These are phyloP conservation scores for Leccinum variicolor DNA, from an alignment of 768 basidiomycete species.

Conservation along the genomic window DNA sequence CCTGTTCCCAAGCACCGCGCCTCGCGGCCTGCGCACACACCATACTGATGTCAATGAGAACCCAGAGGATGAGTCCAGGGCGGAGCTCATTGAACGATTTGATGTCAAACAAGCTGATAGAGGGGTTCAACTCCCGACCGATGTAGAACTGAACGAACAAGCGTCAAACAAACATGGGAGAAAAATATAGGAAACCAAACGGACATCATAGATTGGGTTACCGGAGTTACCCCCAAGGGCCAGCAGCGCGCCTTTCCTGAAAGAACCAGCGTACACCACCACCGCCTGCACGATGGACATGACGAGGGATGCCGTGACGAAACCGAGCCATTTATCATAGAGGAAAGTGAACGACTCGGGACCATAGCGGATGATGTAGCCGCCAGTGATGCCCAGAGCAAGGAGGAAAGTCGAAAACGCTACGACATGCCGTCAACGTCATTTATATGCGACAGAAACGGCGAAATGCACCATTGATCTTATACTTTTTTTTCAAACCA, in stretches of 20 bases:
- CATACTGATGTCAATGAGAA: conserved; percentile 86
- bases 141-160: conserved; percentile 71
- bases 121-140: conserved; percentile 92
- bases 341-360: conserved; percentile 82
- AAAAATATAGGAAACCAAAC: conserved; percentile 25
- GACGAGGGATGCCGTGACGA: conserved; percentile 75
- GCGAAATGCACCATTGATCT: conserved; percentile 78
- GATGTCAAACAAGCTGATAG: conserved; percentile 71
- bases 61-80: conserved; percentile 81
- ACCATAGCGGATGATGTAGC: conserved; percentile 70
- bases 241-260: conserved; percentile 64
- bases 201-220: conserved; percentile 84
- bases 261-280: conserved; percentile 69
- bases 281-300: conserved; percentile 77
- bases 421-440: conserved; percentile 26
- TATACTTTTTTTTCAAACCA: conserved; percentile 79
- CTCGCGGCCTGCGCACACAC: conserved; percentile 86
- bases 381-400: conserved; percentile 67
- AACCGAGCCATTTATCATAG: conserved; percentile 89
- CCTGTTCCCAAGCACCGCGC: conserved; percentile 54
- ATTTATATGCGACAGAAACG: neutral
- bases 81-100: conserved; percentile 54
- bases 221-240: conserved; percentile 93
- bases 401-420: conserved; percentile 88
- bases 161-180: neutral